These are phyloP conservation scores for Fusarium sp. DNA, from an alignment of 2,329 filamentous ascomycete genomes.

Conservation along the genomic window DNA sequence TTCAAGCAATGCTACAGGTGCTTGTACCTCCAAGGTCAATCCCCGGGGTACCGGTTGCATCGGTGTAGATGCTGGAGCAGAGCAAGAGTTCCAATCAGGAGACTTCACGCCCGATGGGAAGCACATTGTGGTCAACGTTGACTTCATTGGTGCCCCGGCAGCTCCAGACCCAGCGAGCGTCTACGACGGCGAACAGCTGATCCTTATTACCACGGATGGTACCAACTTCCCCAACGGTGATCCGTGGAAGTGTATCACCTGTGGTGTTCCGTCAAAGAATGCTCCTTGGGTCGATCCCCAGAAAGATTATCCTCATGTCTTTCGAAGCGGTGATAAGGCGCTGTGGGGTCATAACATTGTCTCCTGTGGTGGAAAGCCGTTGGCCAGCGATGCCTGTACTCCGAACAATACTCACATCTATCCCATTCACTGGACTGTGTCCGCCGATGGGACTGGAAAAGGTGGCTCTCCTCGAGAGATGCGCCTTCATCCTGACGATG, in stretches of 20 bases:
- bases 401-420: slow-evolving; percentile 12
- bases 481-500: slow-evolving; percentile 58
- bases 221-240: slow-evolving; percentile 57
- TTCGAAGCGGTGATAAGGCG: slow-evolving; percentile 52
- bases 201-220: slow-evolving; percentile 57
- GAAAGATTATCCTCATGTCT: slow-evolving; percentile 56
- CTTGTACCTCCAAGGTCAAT: not conserved
- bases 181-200: slow-evolving; percentile 43
- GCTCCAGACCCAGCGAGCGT: slow-evolving; percentile 55
- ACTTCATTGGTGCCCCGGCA: slow-evolving; percentile 57
- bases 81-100: slow-evolving; percentile 4
- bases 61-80: not conserved
- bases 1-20: not conserved
- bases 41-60: not conserved
- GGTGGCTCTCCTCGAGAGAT: slow-evolving; percentile 55
- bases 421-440: slow-evolving; percentile 27
- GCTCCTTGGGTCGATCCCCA: slow-evolving; percentile 44
- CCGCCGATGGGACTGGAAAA: slow-evolving; percentile 44
- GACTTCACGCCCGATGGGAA: slow-evolving; percentile 57
- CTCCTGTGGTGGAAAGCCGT: slow-evolving; percentile 51
- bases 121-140: slow-evolving; percentile 54
- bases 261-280: slow-evolving; percentile 54
- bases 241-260: slow-evolving; percentile 61
- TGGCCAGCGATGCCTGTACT: slow-evolving; percentile 42
- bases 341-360: slow-evolving; percentile 52